phyloP scores from a whole-genome alignment of 345 rosid genomes.

The Salix suchowensis region DNA sequence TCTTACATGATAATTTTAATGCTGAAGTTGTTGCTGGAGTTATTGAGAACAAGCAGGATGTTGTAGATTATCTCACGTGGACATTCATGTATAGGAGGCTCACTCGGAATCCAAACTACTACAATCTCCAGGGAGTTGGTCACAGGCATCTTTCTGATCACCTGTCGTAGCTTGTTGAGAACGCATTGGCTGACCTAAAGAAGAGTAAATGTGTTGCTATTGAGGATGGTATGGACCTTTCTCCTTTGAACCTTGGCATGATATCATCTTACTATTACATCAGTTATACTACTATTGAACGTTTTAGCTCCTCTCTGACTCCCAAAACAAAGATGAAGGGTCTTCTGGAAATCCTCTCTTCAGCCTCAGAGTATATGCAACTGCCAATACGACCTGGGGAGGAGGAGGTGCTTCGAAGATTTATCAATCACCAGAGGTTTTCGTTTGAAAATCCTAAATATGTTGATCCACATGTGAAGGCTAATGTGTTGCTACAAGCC shows the following conservation, averaged over 20 bases:
- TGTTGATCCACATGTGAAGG: constrained; percentile 83
- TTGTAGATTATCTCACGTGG: constrained; percentile 94
- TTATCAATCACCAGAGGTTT: constrained; percentile 88
- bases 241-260: constrained; percentile 80
- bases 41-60: constrained; percentile 89
- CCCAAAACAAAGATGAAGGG: constrained; percentile 92
- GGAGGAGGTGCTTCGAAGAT: constrained; percentile 69
- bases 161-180: constrained; percentile 91
- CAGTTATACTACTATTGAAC: constrained; percentile 82
- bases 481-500: constrained; percentile 85
- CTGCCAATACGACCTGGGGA: constrained; percentile 84
- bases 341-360: constrained; percentile 75
- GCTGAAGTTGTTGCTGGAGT: constrained; percentile 80
- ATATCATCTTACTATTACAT: constrained; percentile 83
- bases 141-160: constrained; percentile 97
- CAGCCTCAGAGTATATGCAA: constrained; percentile 82
- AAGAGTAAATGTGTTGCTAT: constrained; percentile 70
- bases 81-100: constrained; percentile 92
- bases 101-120: constrained; percentile 89
- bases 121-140: constrained; percentile 91
- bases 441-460: constrained; percentile 72
- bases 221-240: constrained; percentile 80
- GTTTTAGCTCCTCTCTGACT: constrained; percentile 79
- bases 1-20: constrained; percentile 80
- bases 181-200: constrained; percentile 69